Evolutionary conservation across 1,139 yeast genomes (phyloP), one percentile per base, ranked within the genome.

Genomic region (Scheffersomyces stambukii): DNA sequence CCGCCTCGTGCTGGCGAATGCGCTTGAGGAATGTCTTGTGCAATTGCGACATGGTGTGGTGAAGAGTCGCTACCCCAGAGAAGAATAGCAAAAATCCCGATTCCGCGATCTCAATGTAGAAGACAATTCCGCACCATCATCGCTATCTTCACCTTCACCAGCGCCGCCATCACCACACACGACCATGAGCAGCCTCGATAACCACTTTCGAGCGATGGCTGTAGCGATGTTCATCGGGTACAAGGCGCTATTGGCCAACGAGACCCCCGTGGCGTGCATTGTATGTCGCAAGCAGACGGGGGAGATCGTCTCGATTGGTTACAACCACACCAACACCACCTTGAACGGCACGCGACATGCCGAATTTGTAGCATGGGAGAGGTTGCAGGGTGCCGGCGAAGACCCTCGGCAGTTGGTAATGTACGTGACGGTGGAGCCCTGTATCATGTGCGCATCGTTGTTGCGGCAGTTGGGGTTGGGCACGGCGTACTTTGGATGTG

Each of bases 361-460:
- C 1, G 98, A 91, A 54, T 83, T 89, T 46, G 66, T 81, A 33
- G 96, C 91, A 1, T 76, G 36, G 18, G 35, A 38, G 15, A 21
- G 44, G 24, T 35, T 40, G 9, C 52, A 27, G 14, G 24, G 28
- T 7, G 20, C 28, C 5, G 24, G 25, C 9, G 13, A 30, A 2
- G 30, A 40, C 61, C 86, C 56, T 46, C 58, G 29, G 65, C 71
- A 41, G 52, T 75, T 37, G 11, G 77, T 77, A 19, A 63, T 91
- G 12, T 91, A 88, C 53, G 99, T 91, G 14, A 86, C 97, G 0
- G 97, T 91, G 1, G 99, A 91, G 54, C 99, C 99, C 0, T 91
- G 99, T 53, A 81, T 93, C 8, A 91, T 91, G 99, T 91, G 99
- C 61, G 97, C 96, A 0, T 80, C 94, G 16, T 91, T 95, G 3